Percentiles rank a stretch among this genome's conserved stretches.
Evolutionary conservation across 164 flowering plant genomes (phyloP).

Genomic region (Berberis thunbergii): DNA sequence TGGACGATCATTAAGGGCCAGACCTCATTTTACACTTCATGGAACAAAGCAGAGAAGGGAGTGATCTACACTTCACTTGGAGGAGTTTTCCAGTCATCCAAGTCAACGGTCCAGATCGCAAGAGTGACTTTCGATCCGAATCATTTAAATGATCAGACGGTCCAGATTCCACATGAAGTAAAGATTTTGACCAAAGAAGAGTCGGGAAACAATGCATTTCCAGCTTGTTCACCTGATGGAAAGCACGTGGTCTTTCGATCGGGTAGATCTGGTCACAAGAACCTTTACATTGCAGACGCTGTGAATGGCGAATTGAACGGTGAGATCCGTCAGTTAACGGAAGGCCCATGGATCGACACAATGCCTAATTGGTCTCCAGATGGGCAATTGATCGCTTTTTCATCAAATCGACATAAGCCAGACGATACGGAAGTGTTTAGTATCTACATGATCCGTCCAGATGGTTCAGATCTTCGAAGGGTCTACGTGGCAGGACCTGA

Average conservation of each 20-base stretch:
- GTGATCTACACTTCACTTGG: slow-evolving; percentile 74
- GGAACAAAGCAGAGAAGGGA: slow-evolving; percentile 49
- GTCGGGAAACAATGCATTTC: slow-evolving; percentile 83
- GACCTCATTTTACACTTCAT: slow-evolving; percentile 48
- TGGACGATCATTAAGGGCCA: slow-evolving; percentile 49
- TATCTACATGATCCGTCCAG: slow-evolving; percentile 21
- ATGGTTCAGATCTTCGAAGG: slow-evolving; percentile 28
- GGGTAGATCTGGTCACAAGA: slow-evolving; percentile 75
- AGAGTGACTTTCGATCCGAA: slow-evolving; percentile 40
- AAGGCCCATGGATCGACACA: slow-evolving; percentile 86
- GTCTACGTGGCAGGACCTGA: slow-evolving; percentile 43
- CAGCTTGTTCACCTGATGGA: slow-evolving; percentile 82
- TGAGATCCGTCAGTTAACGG: slow-evolving; percentile 58
- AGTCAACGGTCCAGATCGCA: slow-evolving; percentile 67
- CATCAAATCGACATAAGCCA: slow-evolving; percentile 67
- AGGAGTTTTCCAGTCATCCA: slow-evolving; percentile 46
- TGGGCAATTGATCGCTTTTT: slow-evolving; percentile 73
- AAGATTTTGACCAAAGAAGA: slow-evolving; percentile 55
- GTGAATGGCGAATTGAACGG: slow-evolving; percentile 56
- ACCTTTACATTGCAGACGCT: slow-evolving; percentile 65
- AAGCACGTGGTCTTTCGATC: slow-evolving; percentile 62
- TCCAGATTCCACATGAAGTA: slow-evolving; percentile 31
- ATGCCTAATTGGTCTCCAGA: slow-evolving; percentile 92
- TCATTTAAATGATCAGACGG: slow-evolving; percentile 29
- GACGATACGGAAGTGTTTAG: slow-evolving; percentile 28